Percentiles rank a stretch among this genome's conserved stretches.
Evolutionary conservation across 352 stramenopile species (phyloP).

Genomic region (Phytophthora tubulina): DNA sequence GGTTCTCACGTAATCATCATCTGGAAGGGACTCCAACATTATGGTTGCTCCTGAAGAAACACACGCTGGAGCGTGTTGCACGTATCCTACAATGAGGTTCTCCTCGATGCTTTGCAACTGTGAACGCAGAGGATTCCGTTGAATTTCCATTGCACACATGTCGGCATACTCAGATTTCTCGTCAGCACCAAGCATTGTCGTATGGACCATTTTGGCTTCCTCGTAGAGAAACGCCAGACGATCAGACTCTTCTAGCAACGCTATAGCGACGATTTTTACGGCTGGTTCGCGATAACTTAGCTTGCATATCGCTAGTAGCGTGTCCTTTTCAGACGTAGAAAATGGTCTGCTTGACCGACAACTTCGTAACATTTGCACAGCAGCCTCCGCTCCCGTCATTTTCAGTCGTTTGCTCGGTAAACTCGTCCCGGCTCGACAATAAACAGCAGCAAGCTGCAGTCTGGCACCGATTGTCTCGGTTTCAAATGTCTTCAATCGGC

Average conservation of each 20-base stretch:
- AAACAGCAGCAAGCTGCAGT: conserved; percentile 56
- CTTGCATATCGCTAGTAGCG: conserved; percentile 36
- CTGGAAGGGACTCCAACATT: conserved; percentile 14
- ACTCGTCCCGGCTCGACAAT: conserved; percentile 32
- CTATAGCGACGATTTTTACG: conserved; percentile 45
- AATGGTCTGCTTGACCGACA: conserved; percentile 52
- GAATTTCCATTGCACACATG: conserved; percentile 26
- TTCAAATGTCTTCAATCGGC: too few species aligned
- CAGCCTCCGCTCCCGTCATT: conserved; percentile 63
- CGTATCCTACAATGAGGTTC: conserved; percentile 15
- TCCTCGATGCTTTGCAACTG: conserved; percentile 40
- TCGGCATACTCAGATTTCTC: conserved; percentile 36
- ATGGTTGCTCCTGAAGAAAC: background rate
- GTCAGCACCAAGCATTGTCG: conserved; percentile 12
- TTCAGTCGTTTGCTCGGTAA: conserved; percentile 42
- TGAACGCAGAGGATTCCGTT: conserved; percentile 39
- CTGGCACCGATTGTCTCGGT: conserved; percentile 53
- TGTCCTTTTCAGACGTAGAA: conserved; percentile 30
- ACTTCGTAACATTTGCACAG: conserved; percentile 49
- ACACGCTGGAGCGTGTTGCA: conserved; percentile 3
- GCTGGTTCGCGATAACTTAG: conserved; percentile 55
- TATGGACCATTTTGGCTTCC: background rate
- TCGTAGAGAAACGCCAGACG: conserved; percentile 52
- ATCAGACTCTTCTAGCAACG: conserved; percentile 40
- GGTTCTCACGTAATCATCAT: conserved; percentile 32